A percentile compares a stretch with the other conserved stretches of the same genome.
Conservation (phyloP, 2,329 filamentous ascomycete genomes). For the Fusarium sp. region DNA sequence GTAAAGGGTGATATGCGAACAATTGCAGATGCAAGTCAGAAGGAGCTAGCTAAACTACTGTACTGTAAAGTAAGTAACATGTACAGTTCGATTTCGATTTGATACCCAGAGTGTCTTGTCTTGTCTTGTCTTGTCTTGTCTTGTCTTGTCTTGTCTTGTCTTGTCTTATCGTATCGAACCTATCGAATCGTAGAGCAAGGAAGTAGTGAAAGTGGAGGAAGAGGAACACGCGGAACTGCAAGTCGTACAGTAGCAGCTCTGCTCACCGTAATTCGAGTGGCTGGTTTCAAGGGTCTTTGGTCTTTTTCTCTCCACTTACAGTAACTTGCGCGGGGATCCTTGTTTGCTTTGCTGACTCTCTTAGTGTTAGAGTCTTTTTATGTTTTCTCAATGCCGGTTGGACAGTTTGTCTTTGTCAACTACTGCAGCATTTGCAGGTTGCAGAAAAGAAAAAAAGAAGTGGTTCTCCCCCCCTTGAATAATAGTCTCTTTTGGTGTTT, state of each 20-base stretch:
- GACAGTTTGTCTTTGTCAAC: background rate
- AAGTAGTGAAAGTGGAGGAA: constrained; percentile 7
- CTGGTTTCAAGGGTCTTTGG: constrained; percentile 11
- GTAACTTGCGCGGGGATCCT: background rate
- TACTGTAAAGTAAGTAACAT: background rate
- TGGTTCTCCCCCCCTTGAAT: constrained; percentile 8
- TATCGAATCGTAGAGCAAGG: constrained; percentile 3
- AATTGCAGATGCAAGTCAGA: constrained; percentile 43
- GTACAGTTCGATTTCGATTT: too few relatives aligned
- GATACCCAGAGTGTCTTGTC: background rate
- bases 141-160: background rate
- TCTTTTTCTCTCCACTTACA: background rate
- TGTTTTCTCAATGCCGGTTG: background rate
- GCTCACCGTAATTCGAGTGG: constrained; percentile 15
- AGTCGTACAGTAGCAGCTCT: constrained; percentile 1
- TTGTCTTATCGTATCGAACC: background rate
- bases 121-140: too few relatives aligned
- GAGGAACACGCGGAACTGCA: constrained; percentile 11
- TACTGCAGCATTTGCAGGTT: background rate
- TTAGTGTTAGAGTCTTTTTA: background rate
- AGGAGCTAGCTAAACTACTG: background rate
- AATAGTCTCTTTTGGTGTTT: background rate
- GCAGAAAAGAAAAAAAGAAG: background rate
- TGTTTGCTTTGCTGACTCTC: background rate
- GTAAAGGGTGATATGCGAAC: constrained; percentile 28